These are phyloP conservation scores for Pittosporum tobira DNA, from an alignment of 129 eudicot genomes.

Conservation along the genomic window DNA sequence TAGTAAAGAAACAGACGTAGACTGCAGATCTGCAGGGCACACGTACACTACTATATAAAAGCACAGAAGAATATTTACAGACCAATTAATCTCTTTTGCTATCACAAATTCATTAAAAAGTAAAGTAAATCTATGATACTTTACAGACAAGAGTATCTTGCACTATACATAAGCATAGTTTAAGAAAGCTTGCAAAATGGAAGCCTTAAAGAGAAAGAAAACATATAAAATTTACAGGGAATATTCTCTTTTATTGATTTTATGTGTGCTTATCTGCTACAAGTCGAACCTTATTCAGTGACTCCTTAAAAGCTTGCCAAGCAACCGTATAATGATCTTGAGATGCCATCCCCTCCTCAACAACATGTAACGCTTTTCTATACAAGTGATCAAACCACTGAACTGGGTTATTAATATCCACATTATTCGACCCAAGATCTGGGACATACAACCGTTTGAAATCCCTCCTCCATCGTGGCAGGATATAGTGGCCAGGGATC, in stretches of 20 bases:
- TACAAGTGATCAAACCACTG: conserved; percentile 80
- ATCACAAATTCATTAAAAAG: too few species aligned
- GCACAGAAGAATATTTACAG: too few species aligned
- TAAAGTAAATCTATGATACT: too few species aligned
- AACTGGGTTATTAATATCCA: conserved; percentile 53
- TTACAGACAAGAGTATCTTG: too few species aligned
- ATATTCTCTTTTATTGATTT: not conserved
- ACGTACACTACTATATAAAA: too few species aligned
- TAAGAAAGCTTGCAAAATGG: not conserved
- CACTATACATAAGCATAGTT: too few species aligned
- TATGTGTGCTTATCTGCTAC: conserved; percentile 34
- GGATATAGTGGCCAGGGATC: conserved; percentile 53
- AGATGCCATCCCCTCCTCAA: conserved; percentile 70
- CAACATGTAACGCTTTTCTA: conserved; percentile 76
- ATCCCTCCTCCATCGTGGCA: conserved; percentile 86
- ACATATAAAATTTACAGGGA: not conserved
- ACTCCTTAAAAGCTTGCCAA: conserved; percentile 81
- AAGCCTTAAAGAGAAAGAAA: not conserved
- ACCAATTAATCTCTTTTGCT: too few species aligned
- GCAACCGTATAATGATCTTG: conserved; percentile 71
- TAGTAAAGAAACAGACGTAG: too few species aligned
- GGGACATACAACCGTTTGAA: conserved; percentile 50
- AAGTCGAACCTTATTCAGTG: conserved; percentile 69
- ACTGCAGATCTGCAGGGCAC: too few species aligned
- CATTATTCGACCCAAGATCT: conserved; percentile 40